Conservation (phyloP, 257 asterid species). For the Cynanchum wilfordii region DNA sequence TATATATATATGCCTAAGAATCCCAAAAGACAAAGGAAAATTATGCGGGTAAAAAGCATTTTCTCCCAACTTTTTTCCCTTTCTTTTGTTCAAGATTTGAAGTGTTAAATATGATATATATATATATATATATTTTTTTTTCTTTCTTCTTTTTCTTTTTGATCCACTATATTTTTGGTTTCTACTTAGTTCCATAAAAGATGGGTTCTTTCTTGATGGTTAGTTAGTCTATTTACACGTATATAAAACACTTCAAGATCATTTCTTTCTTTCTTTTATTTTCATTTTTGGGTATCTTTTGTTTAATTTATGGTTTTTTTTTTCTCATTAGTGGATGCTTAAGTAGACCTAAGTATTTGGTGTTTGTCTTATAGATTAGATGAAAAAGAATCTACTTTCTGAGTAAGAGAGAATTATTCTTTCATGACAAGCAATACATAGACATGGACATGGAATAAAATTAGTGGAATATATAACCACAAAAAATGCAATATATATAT, state of each 20-base stretch:
- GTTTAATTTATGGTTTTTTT: not conserved
- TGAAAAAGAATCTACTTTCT: not conserved
- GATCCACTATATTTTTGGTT: not conserved
- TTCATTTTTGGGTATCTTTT: not conserved
- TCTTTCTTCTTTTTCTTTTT: not conserved
- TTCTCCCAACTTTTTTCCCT: too few relatives aligned
- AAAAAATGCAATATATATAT: too few relatives aligned
- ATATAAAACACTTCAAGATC: slow-evolving; percentile 3
- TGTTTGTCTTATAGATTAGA: not conserved
- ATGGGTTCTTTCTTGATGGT: slow-evolving; percentile 13
- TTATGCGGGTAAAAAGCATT: too few relatives aligned
- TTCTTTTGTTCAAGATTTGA: too few relatives aligned
- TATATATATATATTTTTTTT: not conserved
- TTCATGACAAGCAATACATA: not conserved
- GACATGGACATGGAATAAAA: slow-evolving; percentile 2
- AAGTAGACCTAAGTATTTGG: slow-evolving; percentile 9
- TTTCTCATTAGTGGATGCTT: slow-evolving; percentile 17
- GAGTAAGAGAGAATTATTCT: slow-evolving; percentile 5
- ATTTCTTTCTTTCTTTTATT: too few relatives aligned
- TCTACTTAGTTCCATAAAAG: slow-evolving; percentile 9
- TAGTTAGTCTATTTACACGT: slow-evolving; percentile 22
- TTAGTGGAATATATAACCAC: slow-evolving; percentile 3
- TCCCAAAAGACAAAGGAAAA: too few relatives aligned
- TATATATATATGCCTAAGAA: too few relatives aligned
- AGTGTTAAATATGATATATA: too few relatives aligned